Conservation (phyloP, 2,329 filamentous ascomycete genomes). For the Botrytis paeoniae region DNA sequence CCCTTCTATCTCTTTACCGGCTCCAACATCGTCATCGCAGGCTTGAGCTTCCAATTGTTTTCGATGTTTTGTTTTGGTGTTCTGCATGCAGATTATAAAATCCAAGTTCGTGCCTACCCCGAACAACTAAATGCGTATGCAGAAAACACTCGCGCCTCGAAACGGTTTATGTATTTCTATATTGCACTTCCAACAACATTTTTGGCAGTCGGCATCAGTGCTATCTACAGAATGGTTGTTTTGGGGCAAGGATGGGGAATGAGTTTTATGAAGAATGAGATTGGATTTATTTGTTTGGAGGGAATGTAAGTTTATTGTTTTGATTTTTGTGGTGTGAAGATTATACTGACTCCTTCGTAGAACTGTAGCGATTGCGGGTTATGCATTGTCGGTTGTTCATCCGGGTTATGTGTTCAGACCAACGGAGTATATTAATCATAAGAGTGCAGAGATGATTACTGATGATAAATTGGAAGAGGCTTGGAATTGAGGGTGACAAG, state of each 20-base stretch:
- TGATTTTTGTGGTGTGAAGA: background rate
- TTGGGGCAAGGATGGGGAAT: constrained; percentile 4
- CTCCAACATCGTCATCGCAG: background rate
- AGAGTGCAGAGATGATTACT: background rate
- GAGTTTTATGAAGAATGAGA: constrained; percentile 8
- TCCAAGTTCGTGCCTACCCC: constrained; percentile 1
- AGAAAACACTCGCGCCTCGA: background rate
- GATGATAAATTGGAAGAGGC: constrained; percentile 12
- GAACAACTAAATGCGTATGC: constrained; percentile 6
- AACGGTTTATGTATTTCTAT: background rate
- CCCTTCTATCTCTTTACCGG: background rate
- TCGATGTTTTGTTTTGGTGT: constrained; percentile 3
- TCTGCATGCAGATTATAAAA: background rate
- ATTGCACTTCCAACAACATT: background rate
- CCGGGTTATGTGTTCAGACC: constrained; percentile 12
- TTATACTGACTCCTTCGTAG: background rate
- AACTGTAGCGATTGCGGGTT: constrained; percentile 5
- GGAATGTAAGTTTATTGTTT: background rate
- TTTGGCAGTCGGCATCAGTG: background rate
- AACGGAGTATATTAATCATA: background rate
- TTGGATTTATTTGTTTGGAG: constrained; percentile 9
- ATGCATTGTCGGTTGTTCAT: constrained; percentile 1
- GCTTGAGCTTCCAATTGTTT: background rate
- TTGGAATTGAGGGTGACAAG: background rate
- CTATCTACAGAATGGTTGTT: background rate